phyloP scores from a whole-genome alignment of 148 eudicot genomes.

The Fagopyrum esculentum region DNA sequence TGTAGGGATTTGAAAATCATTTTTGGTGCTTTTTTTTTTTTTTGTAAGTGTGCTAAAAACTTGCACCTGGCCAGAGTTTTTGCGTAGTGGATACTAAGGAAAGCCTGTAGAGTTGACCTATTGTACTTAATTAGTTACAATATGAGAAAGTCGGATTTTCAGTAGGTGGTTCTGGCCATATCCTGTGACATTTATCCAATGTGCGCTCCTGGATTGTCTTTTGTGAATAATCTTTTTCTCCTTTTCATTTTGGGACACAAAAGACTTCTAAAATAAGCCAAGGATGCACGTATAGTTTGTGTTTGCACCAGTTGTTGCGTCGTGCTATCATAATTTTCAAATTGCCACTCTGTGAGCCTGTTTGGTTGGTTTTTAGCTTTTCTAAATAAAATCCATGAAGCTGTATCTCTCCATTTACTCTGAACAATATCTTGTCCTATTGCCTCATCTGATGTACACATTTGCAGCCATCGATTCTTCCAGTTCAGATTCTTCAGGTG shows the following conservation, averaged over 20 bases:
- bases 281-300: background rate
- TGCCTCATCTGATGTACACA: slow-evolving; percentile 7
- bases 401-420: background rate
- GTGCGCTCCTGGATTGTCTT: background rate
- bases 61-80: background rate
- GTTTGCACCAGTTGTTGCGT: background rate
- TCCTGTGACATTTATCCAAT: background rate
- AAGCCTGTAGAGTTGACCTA: background rate
- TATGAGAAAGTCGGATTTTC: too few species aligned
- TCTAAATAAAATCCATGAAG: background rate
- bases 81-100: background rate
- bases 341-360: background rate
- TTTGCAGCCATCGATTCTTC: slow-evolving; percentile 93
- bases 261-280: background rate
- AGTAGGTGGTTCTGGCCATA: background rate
- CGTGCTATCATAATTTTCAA: background rate
- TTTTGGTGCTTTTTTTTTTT: too few species aligned
- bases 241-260: background rate
- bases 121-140: background rate
- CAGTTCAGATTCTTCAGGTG: slow-evolving; percentile 78
- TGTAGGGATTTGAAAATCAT: background rate
- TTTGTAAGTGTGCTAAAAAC: background rate
- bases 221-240: background rate
- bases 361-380: background rate
- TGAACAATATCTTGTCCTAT: background rate